Evolutionary conservation across 768 basidiomycete species (phyloP).

Genomic region (Russula griseocarnosa): DNA sequence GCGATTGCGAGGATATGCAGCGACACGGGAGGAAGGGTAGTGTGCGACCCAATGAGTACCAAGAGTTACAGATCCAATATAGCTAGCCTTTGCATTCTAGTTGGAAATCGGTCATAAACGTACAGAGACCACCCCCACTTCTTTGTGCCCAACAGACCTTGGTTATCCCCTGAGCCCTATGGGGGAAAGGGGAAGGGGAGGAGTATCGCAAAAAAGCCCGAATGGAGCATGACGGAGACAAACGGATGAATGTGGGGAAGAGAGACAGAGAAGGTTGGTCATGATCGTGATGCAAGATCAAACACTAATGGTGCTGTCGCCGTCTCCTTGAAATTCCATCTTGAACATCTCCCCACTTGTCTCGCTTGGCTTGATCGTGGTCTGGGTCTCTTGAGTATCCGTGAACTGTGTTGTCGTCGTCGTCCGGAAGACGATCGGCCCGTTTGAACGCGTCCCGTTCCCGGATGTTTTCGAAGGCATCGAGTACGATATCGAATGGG

Average conservation of each 20-base stretch:
- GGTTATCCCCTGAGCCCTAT: not conserved
- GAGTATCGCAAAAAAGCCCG: not conserved
- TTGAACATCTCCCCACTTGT: conserved; percentile 8
- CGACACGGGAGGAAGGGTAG: not conserved
- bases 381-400: not conserved
- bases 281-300: not conserved
- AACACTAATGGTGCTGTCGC: conserved; percentile 10
- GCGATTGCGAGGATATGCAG: no score
- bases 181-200: no score
- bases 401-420: conserved; percentile 24
- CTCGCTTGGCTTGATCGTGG: conserved; percentile 12
- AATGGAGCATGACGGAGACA: not conserved
- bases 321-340: conserved; percentile 11
- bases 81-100: conserved; percentile 13
- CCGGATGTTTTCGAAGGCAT: conserved; percentile 24
- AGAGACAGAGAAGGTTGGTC: not conserved
- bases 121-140: conserved; percentile 1
- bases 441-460: not conserved
- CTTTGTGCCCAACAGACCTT: not conserved
- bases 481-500: conserved; percentile 20
- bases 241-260: not conserved
- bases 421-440: conserved; percentile 19
- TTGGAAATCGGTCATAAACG: conserved; percentile 13
- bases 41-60: not conserved
- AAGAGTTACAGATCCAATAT: conserved; percentile 10